Conservation (phyloP, 768 basidiomycete species). For the Lactarius sanguifluus region DNA sequence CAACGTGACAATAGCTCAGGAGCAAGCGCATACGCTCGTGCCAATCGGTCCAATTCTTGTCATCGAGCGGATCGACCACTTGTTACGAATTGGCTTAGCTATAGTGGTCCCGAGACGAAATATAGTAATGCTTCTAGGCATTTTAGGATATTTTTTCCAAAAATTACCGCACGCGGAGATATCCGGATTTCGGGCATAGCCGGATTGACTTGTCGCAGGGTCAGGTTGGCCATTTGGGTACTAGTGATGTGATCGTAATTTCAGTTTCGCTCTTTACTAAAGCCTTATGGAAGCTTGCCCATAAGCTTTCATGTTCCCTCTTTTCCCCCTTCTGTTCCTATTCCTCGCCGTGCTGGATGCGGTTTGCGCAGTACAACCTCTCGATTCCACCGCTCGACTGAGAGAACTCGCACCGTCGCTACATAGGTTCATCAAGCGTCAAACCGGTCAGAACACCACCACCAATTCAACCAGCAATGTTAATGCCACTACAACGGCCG, state of each 20-base stretch:
- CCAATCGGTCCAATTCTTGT: too few relatives aligned
- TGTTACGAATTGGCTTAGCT: too few relatives aligned
- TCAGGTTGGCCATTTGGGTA: background rate
- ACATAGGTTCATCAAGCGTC: conserved; percentile 22
- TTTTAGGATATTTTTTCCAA: too few relatives aligned
- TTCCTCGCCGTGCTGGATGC: conserved; percentile 21
- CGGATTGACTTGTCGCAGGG: too few relatives aligned
- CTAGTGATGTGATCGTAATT: too few relatives aligned
- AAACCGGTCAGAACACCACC: conserved; percentile 9
- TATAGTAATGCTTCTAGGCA: too few relatives aligned
- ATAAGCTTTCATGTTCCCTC: conserved; percentile 20
- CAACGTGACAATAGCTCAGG: too few relatives aligned
- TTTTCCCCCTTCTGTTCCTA: background rate
- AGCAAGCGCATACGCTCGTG: too few relatives aligned
- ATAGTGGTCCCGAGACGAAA: too few relatives aligned
- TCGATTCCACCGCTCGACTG: conserved; percentile 1
- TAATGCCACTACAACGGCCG: background rate
- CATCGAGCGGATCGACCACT: too few relatives aligned
- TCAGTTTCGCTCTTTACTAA: background rate
- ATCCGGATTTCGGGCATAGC: too few relatives aligned
- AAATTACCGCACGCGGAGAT: too few relatives aligned
- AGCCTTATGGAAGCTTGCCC: conserved; percentile 10
- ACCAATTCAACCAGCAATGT: conserved; percentile 7
- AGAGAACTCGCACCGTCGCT: conserved; percentile 6
- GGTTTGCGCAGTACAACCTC: conserved; percentile 9